A percentile compares a stretch with the other conserved stretches of the same genome.
Conservation (phyloP, 768 basidiomycete genomes). For the Termitomyces sp. region DNA sequence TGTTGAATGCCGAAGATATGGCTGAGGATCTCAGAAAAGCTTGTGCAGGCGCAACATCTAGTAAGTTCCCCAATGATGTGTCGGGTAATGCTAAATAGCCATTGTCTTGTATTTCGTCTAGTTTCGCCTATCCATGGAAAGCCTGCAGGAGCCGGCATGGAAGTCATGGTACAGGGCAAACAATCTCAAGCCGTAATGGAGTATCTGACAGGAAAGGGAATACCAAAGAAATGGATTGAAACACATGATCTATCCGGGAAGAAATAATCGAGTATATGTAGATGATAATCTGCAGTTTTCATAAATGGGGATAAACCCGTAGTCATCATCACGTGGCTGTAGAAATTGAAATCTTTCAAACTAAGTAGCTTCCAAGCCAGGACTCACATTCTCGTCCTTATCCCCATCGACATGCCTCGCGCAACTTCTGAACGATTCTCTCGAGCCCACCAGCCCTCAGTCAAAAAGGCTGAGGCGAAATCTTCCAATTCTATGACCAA, state of each 20-base stretch:
- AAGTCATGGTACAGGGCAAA: conserved; percentile 85
- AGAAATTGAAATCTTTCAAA: neutral
- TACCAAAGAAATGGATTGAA: conserved; percentile 83
- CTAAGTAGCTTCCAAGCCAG: neutral
- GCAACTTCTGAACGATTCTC: conserved; percentile 76
- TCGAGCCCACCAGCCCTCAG: conserved; percentile 63
- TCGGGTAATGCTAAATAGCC: neutral
- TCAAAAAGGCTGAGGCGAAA: conserved; percentile 42
- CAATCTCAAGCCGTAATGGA: conserved; percentile 67
- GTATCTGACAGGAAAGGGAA: conserved; percentile 62
- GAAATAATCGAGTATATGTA: conserved; percentile 30
- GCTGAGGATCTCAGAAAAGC: conserved; percentile 73
- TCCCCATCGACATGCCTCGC: conserved; percentile 58
- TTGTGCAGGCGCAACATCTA: conserved; percentile 79
- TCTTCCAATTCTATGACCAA: conserved; percentile 59
- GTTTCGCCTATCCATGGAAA: conserved; percentile 64
- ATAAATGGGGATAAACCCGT: neutral
- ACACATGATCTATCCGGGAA: conserved; percentile 44
- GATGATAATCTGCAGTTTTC: neutral
- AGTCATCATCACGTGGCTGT: neutral
- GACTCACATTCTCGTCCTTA: too few relatives aligned
- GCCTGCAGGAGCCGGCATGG: conserved; percentile 44
- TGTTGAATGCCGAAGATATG: conserved; percentile 64
- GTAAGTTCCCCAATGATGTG: conserved; percentile 34
- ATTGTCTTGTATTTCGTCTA: conserved; percentile 22